Conservation (phyloP, 345 rosid species). For the Linum tenue region DNA sequence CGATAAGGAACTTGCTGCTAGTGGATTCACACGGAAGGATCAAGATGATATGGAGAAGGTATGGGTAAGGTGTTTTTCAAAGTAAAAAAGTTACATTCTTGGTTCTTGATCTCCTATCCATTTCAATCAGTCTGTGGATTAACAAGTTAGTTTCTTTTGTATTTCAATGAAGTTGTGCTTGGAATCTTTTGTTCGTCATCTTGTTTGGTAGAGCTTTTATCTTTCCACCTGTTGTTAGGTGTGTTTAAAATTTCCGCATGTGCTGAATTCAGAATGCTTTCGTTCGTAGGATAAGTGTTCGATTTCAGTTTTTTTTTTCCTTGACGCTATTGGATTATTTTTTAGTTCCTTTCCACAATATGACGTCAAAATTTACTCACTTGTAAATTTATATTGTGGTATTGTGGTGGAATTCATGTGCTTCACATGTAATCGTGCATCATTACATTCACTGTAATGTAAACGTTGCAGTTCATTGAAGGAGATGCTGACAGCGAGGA, state of each 20-base stretch:
- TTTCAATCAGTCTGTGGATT: not conserved
- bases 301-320: too few relatives aligned
- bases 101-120: not conserved
- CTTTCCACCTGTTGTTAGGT: not conserved
- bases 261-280: too few relatives aligned
- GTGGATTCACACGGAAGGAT: constrained; percentile 80
- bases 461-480: constrained; percentile 53
- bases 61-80: constrained; percentile 18
- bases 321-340: too few relatives aligned
- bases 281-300: too few relatives aligned
- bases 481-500: constrained; percentile 47
- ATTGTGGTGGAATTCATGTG: not conserved
- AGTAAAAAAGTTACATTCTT: not conserved
- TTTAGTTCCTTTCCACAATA: too few relatives aligned
- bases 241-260: too few relatives aligned
- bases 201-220: not conserved
- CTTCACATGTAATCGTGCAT: not conserved
- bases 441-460: not conserved
- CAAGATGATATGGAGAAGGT: constrained; percentile 75
- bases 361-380: not conserved
- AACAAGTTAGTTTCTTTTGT: not conserved
- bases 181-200: not conserved
- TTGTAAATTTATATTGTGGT: not conserved
- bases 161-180: not conserved
- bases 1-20: constrained; percentile 85